Base-by-base conservation (phyloP, 106 monocot species). In the Posidonia australis region DNA sequence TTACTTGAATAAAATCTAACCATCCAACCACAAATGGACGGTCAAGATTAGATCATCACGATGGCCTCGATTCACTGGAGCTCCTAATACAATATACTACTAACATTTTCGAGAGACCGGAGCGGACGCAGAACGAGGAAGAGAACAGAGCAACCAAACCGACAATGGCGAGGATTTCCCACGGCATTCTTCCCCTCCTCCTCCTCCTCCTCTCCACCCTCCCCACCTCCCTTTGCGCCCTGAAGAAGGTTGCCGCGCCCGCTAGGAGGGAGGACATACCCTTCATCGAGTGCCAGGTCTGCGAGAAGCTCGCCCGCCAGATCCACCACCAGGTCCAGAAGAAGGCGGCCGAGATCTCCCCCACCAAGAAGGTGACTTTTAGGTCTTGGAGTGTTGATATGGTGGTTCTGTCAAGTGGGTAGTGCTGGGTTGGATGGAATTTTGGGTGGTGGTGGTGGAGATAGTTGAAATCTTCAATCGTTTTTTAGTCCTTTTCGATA, bases 241-340 rank as follows among this genome's bases (percentile, higher is more conserved):
- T 70, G 12, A 87, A 82, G 82, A 84, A 84, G 65, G 32, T 56
- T 2, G 54, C 79, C 11, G 41, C 76, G 10, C 28, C 61, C 14
- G 90, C 90, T 25, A 73, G 96, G 46, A 78, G 67, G 74, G 90
- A 84, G 57, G 96, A 98, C 80, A 72, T 90, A 53, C 96, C 90
- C 10, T 98, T 70, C 72, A 85, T 98, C 42, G 78, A 76, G 30
- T 98, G 96, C 59, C 96, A 98, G 73, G 96, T 91, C 31, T 98
- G 96, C 72, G 75, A 85, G 75, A 84, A 77, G 79, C 74, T 98
- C 65, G 87, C 90, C 44, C 67, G 67, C 41, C 82, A 98, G 90
- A 82, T 98, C 74, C 58, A 87, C 63, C 61, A 22, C 24, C 87
- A 83, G 67, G 90, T 87, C 32, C 54, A 67, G 65, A 75, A 75